Base-by-base conservation (phyloP, 441 rosid genomes). In the Jatropha multifida region DNA sequence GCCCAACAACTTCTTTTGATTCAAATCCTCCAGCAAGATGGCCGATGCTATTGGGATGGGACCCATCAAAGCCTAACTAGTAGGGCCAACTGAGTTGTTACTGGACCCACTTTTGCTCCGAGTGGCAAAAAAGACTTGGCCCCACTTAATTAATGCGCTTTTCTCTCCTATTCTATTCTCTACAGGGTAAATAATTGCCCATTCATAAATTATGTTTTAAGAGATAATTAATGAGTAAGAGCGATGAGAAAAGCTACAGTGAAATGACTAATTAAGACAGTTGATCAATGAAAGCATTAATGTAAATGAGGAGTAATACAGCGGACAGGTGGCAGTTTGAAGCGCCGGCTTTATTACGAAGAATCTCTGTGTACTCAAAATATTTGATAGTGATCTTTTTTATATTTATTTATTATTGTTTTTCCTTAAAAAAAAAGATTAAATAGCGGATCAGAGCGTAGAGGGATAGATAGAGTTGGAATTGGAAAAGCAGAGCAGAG, bases 1-100 rank as follows among this genome's bases (percentile, higher is more conserved):
- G 76, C 71, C 75, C 72, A 42, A 41, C 65, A 69, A 63, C 65
- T 38, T 4, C 7, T n/a, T 71, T 17, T 46, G 26, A 23, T 80
- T 51, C 59, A 65, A 59, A 41, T 14, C 61, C 52, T 61, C 76
- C 60, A 2, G 38, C 77, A 76, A 72, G 41, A 65, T 56, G 65
- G 67, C 65, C 65, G 40, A 42, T 6, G 11, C 23, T 13, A 4
- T 4, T 26, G 72, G 75, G 74, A n/a, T 26, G 72, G 75, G 74
- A n/a, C 73, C 74, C 72, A 6, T 40, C 42, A 54, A 14, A 52
- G 15, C 4, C 41, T 41, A 3, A 32, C 2, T 1, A 3, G 60
- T 46, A 26, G 66, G 40, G 18, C 49, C 58, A 0, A 13, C 18
- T 40, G 14, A 64, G 61, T 46, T 52, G 61, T 4, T 38, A 14